Evolutionary conservation across 345 rosid genomes (phyloP).

Genomic region (Salix udensis): DNA sequence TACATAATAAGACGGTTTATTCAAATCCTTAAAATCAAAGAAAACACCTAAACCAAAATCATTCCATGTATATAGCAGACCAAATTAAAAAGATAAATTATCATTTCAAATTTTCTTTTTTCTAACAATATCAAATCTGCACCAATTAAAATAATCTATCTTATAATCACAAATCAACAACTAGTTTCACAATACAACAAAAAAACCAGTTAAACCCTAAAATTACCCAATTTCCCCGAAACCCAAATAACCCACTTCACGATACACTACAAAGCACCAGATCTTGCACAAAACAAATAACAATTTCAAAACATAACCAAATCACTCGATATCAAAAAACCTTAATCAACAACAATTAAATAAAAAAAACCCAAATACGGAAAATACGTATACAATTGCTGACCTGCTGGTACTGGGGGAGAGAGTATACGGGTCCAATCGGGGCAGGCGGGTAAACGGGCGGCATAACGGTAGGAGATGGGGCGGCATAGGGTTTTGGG

Average conservation of each 20-base stretch:
- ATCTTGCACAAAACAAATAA: too few species aligned
- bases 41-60: neutral
- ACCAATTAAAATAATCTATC: too few species aligned
- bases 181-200: neutral
- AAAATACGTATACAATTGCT: neutral
- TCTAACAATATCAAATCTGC: neutral
- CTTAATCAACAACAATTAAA: neutral
- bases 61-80: neutral
- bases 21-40: neutral
- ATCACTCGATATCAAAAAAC: neutral
- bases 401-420: slow-evolving; percentile 87
- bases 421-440: slow-evolving; percentile 54
- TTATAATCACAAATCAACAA: neutral
- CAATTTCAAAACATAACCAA: neutral
- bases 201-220: neutral
- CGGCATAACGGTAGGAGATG: slow-evolving; percentile 24
- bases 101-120: too few species aligned
- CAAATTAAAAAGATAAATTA: neutral
- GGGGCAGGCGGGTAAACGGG: slow-evolving; percentile 37
- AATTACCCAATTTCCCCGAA: neutral
- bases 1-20: too few species aligned
- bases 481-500: slow-evolving; percentile 32
- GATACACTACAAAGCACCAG: neutral
- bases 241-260: neutral
- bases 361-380: neutral